Evolutionary conservation across 352 stramenopile genomes (phyloP), one percentile per base, ranked within the genome.

Genomic region (Achlya hypogyna): DNA sequence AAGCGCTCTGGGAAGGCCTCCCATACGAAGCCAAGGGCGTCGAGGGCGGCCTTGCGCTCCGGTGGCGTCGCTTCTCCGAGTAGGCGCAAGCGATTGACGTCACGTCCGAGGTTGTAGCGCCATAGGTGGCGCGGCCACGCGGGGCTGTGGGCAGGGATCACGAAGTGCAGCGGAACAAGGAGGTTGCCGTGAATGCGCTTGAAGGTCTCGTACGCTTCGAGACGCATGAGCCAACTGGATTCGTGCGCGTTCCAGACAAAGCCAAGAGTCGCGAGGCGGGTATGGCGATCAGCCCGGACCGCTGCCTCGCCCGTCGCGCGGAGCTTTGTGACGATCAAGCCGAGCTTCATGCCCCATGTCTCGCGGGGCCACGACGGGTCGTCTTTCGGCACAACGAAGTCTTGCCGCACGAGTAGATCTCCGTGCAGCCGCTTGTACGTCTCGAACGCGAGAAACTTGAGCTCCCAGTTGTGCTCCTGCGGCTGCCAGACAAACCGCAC

Each of bases 191-290:
- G 28, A 16, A 53, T n/a, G 9, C 5, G 20, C 22, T 47, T 4
- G 51, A 51, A 69, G 16, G 16, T 49, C 4, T 1, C 42, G 34
- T 32, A 31, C 12, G 22, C 51, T n/a, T 35, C 25, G 3, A 35
- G 20, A 27, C 22, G 25, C 2, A 23, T 23, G 1, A n/a, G 5
- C 51, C 51, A 58, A 23, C 38, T 27, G 51, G 63, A 35, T 69
- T 70, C 51, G 75, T 77, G 29, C 74, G 70, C 70, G 27, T 75
- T 76, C 82, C 82, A 91, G 27, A 81, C 65, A 71, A 91, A 91
- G 34, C 82, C 82, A 45, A 91, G 62, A 14, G 72, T 64, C 65
- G 89, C 78, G 43, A 91, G 69, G 51, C 79, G 65, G 20, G 77
- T 56, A 49, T 9, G 38, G 38, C 38, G 38, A 10, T 10, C 38